Evolutionary conservation across 1,284 basidiomycete genomes (phyloP).

Genomic region (Puccinia sorghi): DNA sequence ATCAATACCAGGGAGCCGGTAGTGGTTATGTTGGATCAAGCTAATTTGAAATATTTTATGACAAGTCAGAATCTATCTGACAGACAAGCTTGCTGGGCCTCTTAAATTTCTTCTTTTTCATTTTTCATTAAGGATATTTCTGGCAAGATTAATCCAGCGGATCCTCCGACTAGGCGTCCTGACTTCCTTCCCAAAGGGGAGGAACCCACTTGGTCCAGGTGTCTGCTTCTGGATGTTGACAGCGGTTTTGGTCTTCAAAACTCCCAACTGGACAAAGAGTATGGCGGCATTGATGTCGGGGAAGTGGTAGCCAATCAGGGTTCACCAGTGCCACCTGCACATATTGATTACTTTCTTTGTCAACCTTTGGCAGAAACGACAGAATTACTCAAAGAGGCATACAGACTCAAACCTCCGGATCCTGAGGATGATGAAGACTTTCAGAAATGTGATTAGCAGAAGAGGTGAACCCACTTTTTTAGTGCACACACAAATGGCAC

Average conservation of each 20-base stretch:
- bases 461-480: no score
- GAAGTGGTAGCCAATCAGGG: no score
- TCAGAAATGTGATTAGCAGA: no score
- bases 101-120: background rate
- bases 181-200: background rate
- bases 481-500: no score
- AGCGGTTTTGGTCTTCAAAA: background rate
- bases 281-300: background rate
- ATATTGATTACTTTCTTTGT: no score
- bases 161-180: no score
- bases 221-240: background rate
- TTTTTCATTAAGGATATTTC: slow-evolving; percentile 7
- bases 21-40: background rate
- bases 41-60: slow-evolving; percentile 7
- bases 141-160: background rate
- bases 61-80: background rate
- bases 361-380: no score
- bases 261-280: background rate
- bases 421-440: no score
- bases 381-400: no score
- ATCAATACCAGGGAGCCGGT: background rate
- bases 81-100: background rate
- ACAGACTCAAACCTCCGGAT: no score
- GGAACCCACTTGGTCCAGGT: background rate
- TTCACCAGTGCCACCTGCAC: no score